Conservation (phyloP, 495 filamentous ascomycete species). For the Aspergillus mulundensis region DNA sequence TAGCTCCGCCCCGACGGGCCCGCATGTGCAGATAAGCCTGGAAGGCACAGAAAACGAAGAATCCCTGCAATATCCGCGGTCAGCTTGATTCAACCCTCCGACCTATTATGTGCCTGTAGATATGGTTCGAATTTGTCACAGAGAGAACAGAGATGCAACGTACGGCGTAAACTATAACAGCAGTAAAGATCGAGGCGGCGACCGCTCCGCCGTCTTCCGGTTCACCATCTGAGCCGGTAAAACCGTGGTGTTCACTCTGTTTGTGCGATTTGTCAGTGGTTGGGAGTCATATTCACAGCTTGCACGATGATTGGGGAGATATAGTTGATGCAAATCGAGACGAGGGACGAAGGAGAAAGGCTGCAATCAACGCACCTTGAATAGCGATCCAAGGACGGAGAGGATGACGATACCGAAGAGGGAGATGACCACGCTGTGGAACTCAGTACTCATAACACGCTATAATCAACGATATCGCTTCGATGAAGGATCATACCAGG, state of each 20-base stretch:
- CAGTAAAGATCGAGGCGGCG: constrained; percentile 75
- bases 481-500: constrained; percentile 56
- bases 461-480: too few species aligned
- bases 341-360: not conserved
- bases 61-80: constrained; percentile 55
- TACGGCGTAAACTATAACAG: constrained; percentile 83
- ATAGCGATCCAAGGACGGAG: constrained; percentile 75
- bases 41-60: constrained; percentile 84
- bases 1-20: constrained; percentile 73
- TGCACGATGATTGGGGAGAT: not conserved
- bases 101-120: not conserved
- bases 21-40: constrained; percentile 78
- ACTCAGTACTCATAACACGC: too few species aligned
- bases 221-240: constrained; percentile 71
- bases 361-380: constrained; percentile 48
- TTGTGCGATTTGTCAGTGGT: not conserved
- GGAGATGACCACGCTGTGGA: constrained; percentile 79
- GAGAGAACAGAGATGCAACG: constrained; percentile 25
- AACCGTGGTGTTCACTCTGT: constrained; percentile 68
- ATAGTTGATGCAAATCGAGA: not conserved
- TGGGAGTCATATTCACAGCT: not conserved
- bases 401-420: constrained; percentile 85
- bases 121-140: not conserved
- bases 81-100: constrained; percentile 1
- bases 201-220: constrained; percentile 71